Conservation (phyloP, 108 stramenopile species). For the Cyclotella cryptica region DNA sequence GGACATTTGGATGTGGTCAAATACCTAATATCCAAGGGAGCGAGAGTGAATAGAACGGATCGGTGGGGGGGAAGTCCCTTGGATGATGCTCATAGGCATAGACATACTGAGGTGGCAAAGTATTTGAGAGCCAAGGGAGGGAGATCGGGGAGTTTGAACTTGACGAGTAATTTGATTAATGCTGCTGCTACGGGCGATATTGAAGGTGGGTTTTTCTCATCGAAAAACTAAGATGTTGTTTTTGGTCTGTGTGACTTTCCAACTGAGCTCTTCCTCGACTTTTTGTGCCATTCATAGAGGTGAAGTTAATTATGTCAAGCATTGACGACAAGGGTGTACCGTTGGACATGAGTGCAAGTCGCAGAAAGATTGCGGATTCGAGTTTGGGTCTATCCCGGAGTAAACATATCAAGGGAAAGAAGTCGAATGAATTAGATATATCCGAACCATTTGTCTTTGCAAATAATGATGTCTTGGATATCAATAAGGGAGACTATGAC, state of each 20-base stretch:
- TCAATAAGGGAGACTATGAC: constrained; percentile 89
- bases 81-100: constrained; percentile 90
- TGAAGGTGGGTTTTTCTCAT: constrained; percentile 29
- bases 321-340: constrained; percentile 3
- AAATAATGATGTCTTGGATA: constrained; percentile 38
- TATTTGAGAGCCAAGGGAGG: constrained; percentile 80
- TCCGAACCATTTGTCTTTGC: constrained; percentile 9
- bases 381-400: background rate
- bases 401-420: background rate
- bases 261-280: background rate
- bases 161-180: constrained; percentile 71
- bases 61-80: constrained; percentile 82
- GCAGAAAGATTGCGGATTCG: background rate
- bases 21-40: constrained; percentile 65
- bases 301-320: constrained; percentile 57
- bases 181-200: constrained; percentile 86
- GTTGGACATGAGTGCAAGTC: constrained; percentile 39
- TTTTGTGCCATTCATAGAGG: constrained; percentile 49
- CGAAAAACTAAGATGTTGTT: background rate
- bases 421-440: constrained; percentile 1
- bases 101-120: constrained; percentile 68
- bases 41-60: constrained; percentile 77
- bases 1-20: constrained; percentile 76
- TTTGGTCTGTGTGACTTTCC: background rate
- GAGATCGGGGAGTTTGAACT: constrained; percentile 69